Base-by-base conservation (phyloP, 148 eudicot genomes). In the Linanthus parryae region DNA sequence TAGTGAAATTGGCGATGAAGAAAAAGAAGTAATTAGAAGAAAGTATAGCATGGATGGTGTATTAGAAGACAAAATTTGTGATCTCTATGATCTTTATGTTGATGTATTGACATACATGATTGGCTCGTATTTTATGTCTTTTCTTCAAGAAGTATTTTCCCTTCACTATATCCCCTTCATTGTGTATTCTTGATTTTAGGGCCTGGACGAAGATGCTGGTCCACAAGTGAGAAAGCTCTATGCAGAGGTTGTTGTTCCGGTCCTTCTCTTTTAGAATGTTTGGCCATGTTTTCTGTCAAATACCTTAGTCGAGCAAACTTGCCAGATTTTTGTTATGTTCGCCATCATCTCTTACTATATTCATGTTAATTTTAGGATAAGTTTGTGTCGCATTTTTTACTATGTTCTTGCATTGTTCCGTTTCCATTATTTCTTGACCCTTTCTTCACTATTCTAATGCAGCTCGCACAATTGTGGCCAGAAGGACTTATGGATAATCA, bases 381-480 rank as follows among this genome's bases (percentile, higher is more conserved):
- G n/a, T n/a, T n/a, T n/a, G n/a, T n/a, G n/a, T n/a, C n/a, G n/a
- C n/a, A n/a, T n/a, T n/a, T n/a, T n/a, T n/a, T n/a, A n/a, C n/a
- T n/a, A n/a, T n/a, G n/a, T n/a, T n/a, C n/a, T n/a, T n/a, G n/a
- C n/a, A n/a, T n/a, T n/a, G n/a, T 27, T 4, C 15, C 11, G 34
- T 31, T 16, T 29, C 2, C 7, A 2, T 27, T 20, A 8, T 22
- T 44, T 27, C 7, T 25, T 19, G 8, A 14, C 25, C 39, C 28
- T 10, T 52, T 52, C 42, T 34, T 23, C 22, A 12, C 11, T 5
- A 3, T 9, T 51, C 27, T 7, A 5, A 26, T 77, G 60, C 83
- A 94, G 99, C 95, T 94, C 72, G 84, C 96, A 27, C 78, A 74
- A 70, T 56, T 88, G 50, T 94, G 99, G 99, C 99, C 99, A 3